Conservation (phyloP, 495 filamentous ascomycete species). For the Staphylotrichum tortipilum region DNA sequence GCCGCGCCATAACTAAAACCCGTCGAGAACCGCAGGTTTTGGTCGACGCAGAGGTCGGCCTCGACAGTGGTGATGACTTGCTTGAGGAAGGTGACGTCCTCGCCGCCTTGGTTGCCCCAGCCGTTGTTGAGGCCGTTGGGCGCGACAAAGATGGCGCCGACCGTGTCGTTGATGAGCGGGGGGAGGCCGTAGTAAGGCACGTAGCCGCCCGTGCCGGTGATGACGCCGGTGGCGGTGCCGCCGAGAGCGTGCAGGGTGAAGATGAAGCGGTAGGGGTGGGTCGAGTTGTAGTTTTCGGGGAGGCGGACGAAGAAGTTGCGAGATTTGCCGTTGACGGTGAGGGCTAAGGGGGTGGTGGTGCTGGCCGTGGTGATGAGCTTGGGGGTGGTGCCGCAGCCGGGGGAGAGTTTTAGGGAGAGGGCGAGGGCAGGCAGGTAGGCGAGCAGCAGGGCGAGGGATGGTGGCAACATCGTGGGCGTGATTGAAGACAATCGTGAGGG, state of each 20-base stretch:
- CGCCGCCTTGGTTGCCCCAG: slow-evolving; percentile 36
- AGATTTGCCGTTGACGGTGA: slow-evolving; percentile 18
- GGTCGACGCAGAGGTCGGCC: slow-evolving; percentile 35
- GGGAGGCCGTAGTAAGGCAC: slow-evolving; percentile 34
- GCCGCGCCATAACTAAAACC: slow-evolving; percentile 41
- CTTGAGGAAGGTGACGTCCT: slow-evolving; percentile 36
- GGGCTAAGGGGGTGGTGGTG: slow-evolving; percentile 6
- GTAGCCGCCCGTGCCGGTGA: slow-evolving; percentile 25
- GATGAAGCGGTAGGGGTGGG: slow-evolving; percentile 34
- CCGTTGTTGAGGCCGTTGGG: slow-evolving; percentile 37
- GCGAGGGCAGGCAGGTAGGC: too few species aligned
- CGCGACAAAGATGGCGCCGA: slow-evolving; percentile 31
- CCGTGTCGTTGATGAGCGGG: slow-evolving; percentile 23
- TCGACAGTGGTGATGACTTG: slow-evolving; percentile 26
- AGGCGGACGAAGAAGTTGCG: slow-evolving; percentile 31
- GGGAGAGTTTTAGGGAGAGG: background rate
- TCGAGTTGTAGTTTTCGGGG: slow-evolving; percentile 35
- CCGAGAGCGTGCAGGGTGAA: slow-evolving; percentile 34
- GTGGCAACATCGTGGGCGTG: too few species aligned
- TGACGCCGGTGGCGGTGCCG: slow-evolving; percentile 28
- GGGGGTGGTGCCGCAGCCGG: slow-evolving; percentile 11
- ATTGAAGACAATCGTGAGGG: too few species aligned
- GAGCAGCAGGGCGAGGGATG: too few species aligned
- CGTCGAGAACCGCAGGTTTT: slow-evolving; percentile 32
- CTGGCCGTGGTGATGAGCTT: slow-evolving; percentile 1